A percentile compares a stretch with the other conserved stretches of the same genome.
phyloP scores from a whole-genome alignment of 176 grass and related monocot genomes.

The Secale cereale region DNA sequence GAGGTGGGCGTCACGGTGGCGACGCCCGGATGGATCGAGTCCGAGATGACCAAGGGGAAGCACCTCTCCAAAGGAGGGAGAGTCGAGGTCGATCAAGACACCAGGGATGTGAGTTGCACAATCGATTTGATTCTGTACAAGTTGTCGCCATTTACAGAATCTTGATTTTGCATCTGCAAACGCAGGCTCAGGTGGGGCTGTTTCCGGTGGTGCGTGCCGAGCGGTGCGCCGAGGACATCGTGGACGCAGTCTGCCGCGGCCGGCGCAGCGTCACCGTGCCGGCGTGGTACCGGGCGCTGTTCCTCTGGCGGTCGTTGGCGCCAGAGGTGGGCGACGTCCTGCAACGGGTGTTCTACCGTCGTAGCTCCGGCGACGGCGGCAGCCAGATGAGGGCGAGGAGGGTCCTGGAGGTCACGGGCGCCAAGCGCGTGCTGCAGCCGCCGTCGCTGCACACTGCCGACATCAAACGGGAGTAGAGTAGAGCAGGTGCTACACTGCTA shows the following conservation, averaged over 20 bases:
- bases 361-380: not conserved
- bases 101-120: constrained; percentile 44
- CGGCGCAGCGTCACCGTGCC: constrained; percentile 56
- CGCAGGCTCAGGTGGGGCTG: constrained; percentile 53
- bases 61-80: constrained; percentile 38
- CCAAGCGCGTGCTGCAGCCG: constrained; percentile 52
- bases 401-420: constrained; percentile 36
- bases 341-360: constrained; percentile 49
- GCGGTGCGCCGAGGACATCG: constrained; percentile 52
- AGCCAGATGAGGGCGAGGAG: constrained; percentile 31
- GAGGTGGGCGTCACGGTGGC: constrained; percentile 62
- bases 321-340: constrained; percentile 53
- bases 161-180: constrained; percentile 17
- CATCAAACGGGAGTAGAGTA: constrained; percentile 46
- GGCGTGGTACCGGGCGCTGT: constrained; percentile 49
- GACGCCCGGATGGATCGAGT: constrained; percentile 62
- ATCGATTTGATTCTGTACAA: not conserved
- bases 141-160: not conserved
- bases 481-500: too few species aligned
- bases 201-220: constrained; percentile 40
- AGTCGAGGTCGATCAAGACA: constrained; percentile 49
- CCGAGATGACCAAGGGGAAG: constrained; percentile 81
- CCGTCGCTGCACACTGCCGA: constrained; percentile 40
- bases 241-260: constrained; percentile 45
- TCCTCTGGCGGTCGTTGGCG: constrained; percentile 49